Conservation (phyloP, 306 rosid genomes). For the Cicer judaicum region DNA sequence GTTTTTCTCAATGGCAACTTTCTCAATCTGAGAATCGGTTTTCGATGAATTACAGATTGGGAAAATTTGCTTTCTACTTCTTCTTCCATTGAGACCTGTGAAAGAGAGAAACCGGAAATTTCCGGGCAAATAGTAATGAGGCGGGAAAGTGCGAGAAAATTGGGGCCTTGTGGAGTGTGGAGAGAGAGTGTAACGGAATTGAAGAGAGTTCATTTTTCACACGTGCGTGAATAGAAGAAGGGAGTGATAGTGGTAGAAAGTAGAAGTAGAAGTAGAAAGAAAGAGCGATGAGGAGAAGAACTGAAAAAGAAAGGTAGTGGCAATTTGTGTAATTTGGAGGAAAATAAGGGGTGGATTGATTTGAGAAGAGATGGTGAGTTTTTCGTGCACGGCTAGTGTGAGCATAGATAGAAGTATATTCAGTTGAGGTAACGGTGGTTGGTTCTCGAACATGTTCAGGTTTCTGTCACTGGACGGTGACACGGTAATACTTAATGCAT, state of each 20-base stretch:
- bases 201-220: conserved; percentile 65
- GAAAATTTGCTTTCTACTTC: conserved; percentile 39
- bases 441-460: conserved; percentile 38
- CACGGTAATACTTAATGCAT: neutral
- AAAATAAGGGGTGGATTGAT: neutral
- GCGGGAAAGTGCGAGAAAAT: conserved; percentile 46
- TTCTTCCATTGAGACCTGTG: conserved; percentile 12
- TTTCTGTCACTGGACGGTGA: conserved; percentile 36
- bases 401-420: conserved; percentile 7
- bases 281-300: neutral
- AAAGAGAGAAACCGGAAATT: conserved; percentile 48
- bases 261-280: neutral
- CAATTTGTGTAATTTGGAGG: conserved; percentile 45
- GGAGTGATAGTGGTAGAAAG: neutral
- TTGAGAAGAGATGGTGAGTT: conserved; percentile 14
- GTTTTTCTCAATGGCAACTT: conserved; percentile 43
- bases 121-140: conserved; percentile 21
- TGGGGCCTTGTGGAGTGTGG: conserved; percentile 9
- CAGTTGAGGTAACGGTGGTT: conserved; percentile 29
- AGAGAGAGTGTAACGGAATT: conserved; percentile 48
- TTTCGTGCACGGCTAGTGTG: conserved; percentile 1
- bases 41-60: conserved; percentile 53
- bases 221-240: neutral
- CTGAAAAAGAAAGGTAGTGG: conserved; percentile 39
- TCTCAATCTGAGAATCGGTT: conserved; percentile 53